Evolutionary conservation across 2,329 filamentous ascomycete species (phyloP).

Genomic region (Lecanosticta acicola): DNA sequence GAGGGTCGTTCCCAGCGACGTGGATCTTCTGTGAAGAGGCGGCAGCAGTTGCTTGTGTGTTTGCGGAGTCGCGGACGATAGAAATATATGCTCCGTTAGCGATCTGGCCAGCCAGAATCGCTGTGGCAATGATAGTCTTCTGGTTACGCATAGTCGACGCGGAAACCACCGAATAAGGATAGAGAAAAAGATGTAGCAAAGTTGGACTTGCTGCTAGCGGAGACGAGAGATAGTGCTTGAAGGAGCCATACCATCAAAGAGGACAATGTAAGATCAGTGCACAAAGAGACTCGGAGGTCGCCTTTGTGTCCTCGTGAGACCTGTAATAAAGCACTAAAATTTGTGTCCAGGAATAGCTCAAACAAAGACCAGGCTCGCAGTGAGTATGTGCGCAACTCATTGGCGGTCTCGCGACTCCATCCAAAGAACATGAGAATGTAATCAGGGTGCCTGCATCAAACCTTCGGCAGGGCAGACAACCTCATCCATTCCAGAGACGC

Average conservation of each 20-base stretch:
- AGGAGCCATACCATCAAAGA: neutral
- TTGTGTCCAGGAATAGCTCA: neutral
- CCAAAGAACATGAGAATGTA: neutral
- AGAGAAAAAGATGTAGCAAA: neutral
- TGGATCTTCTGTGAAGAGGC: neutral
- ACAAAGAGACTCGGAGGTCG: conserved; percentile 2
- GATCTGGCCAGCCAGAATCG: conserved; percentile 13
- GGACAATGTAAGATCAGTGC: neutral
- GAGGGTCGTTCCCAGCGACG: neutral
- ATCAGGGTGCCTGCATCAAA: neutral
- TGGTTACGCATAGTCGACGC: conserved; percentile 1
- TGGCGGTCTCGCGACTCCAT: neutral
- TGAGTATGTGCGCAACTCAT: neutral
- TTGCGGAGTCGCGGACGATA: neutral
- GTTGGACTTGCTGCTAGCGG: neutral
- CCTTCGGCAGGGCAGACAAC: too few relatives aligned
- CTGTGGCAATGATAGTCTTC: conserved; percentile 1
- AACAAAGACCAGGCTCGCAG: neutral
- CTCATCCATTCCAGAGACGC: neutral
- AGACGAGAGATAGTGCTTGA: too few relatives aligned
- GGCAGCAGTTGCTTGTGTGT: neutral
- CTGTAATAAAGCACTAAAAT: neutral
- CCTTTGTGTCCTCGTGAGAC: neutral
- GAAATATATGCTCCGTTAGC: conserved; percentile 4
- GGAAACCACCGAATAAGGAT: neutral